Percentiles rank a stretch among this genome's conserved stretches.
Evolutionary conservation across 305 asterid species (phyloP).

Genomic region (Vinca major): DNA sequence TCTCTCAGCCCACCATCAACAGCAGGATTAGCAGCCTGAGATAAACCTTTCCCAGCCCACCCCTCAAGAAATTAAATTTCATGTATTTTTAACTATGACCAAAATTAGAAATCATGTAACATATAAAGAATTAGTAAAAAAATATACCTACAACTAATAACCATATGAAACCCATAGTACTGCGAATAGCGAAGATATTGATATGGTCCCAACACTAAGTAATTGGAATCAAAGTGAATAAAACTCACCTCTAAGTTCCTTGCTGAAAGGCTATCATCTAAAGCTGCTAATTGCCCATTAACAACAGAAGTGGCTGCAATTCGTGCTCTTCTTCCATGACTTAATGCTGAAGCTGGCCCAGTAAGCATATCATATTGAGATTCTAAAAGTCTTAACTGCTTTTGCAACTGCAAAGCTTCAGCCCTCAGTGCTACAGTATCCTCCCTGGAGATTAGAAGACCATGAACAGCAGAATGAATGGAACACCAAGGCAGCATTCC

Average conservation of each 20-base stretch:
- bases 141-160: neutral
- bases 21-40: neutral
- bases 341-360: constrained; percentile 77
- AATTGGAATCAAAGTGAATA: constrained; percentile 10
- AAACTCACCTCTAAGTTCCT: constrained; percentile 76
- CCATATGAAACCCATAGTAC: neutral
- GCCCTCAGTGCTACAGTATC: constrained; percentile 73
- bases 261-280: constrained; percentile 83
- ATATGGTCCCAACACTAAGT: neutral
- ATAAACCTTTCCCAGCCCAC: neutral
- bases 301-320: constrained; percentile 86
- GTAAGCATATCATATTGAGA: constrained; percentile 81
- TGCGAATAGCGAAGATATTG: neutral
- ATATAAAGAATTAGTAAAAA: neutral
- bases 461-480: constrained; percentile 22
- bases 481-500: constrained; percentile 20
- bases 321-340: constrained; percentile 94
- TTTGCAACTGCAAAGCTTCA: constrained; percentile 89
- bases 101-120: neutral
- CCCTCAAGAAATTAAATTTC: neutral
- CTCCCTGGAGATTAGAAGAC: constrained; percentile 48
- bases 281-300: constrained; percentile 64
- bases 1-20: neutral
- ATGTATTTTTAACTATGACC: neutral
- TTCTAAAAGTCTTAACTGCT: constrained; percentile 75